phyloP scores from a whole-genome alignment of 2,329 filamentous ascomycete genomes.

The Erysiphe pulchra region DNA sequence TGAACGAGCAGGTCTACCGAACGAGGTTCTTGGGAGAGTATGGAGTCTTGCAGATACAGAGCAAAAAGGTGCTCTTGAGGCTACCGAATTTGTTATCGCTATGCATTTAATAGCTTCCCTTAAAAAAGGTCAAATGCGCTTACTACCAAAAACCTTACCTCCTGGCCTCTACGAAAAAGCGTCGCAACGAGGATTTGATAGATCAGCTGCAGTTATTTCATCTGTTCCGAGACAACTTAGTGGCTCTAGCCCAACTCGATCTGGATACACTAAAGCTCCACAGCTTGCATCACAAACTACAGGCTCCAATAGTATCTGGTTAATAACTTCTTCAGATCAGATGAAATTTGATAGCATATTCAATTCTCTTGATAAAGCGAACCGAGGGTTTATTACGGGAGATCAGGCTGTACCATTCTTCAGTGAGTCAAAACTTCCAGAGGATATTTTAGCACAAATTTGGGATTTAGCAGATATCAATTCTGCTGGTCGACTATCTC shows the following conservation, averaged over 20 bases:
- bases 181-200: slow-evolving; percentile 32
- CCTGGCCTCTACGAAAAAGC: slow-evolving; percentile 78
- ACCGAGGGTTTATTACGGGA: slow-evolving; percentile 65
- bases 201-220: slow-evolving; percentile 20
- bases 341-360: slow-evolving; percentile 71
- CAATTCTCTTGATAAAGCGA: slow-evolving; percentile 53
- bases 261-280: slow-evolving; percentile 26
- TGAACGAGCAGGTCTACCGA: slow-evolving; percentile 71
- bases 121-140: slow-evolving; percentile 59
- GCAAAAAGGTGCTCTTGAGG: slow-evolving; percentile 62
- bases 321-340: slow-evolving; percentile 64
- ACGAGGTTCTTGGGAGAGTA: slow-evolving; percentile 77
- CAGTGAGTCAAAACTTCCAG: slow-evolving; percentile 68
- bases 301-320: slow-evolving; percentile 41
- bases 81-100: slow-evolving; percentile 87
- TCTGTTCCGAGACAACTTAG: slow-evolving; percentile 66
- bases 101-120: slow-evolving; percentile 92
- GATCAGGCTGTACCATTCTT: slow-evolving; percentile 90
- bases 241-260: slow-evolving; percentile 25
- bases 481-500: slow-evolving; percentile 60
- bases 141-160: slow-evolving; percentile 56
- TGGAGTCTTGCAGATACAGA: slow-evolving; percentile 91
- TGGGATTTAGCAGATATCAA: slow-evolving; percentile 95
- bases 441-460: slow-evolving; percentile 76
- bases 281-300: slow-evolving; percentile 9